These are phyloP conservation scores for Yamadazyma olivae DNA, from an alignment of 805 yeast species.

Conservation along the genomic window DNA sequence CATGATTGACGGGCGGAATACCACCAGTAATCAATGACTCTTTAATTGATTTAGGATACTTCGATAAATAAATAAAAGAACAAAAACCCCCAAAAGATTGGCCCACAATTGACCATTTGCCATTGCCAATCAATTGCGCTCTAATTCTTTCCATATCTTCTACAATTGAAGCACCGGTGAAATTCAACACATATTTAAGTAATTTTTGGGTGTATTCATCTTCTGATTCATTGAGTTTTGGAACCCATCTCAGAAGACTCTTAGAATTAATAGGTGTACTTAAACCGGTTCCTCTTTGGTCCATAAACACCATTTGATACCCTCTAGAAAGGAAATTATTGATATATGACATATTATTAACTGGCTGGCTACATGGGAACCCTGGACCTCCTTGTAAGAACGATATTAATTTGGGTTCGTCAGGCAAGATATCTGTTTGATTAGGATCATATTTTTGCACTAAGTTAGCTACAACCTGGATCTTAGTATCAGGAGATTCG, in stretches of 20 bases:
- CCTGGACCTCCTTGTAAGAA: slow-evolving; percentile 59
- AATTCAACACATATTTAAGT: slow-evolving; percentile 39
- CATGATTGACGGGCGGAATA: slow-evolving; percentile 48
- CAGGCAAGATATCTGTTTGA: slow-evolving; percentile 20
- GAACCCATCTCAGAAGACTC: slow-evolving; percentile 18
- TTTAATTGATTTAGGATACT: slow-evolving; percentile 38
- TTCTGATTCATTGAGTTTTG: slow-evolving; percentile 14
- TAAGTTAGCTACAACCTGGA: slow-evolving; percentile 27
- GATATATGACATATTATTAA: slow-evolving; percentile 19
- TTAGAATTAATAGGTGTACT: slow-evolving; percentile 44
- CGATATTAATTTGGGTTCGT: slow-evolving; percentile 32
- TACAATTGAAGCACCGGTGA: slow-evolving; percentile 53
- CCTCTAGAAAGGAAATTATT: slow-evolving; percentile 39
- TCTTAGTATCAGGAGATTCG: slow-evolving; percentile 3
- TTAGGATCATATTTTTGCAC: slow-evolving; percentile 27
- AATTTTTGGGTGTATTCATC: slow-evolving; percentile 19
- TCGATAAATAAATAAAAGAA: slow-evolving; percentile 46
- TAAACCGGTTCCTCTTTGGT: slow-evolving; percentile 63
- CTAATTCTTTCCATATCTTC: slow-evolving; percentile 50
- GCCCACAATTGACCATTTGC: slow-evolving; percentile 52
- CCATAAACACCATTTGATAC: slow-evolving; percentile 44
- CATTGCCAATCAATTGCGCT: slow-evolving; percentile 26
- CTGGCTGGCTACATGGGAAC: slow-evolving; percentile 40
- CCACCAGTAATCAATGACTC: slow-evolving; percentile 55
- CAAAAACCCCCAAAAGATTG: slow-evolving; percentile 59